Evolutionary conservation across 208 protist species (phyloP).

Genomic region (Crithidia brevicula): DNA sequence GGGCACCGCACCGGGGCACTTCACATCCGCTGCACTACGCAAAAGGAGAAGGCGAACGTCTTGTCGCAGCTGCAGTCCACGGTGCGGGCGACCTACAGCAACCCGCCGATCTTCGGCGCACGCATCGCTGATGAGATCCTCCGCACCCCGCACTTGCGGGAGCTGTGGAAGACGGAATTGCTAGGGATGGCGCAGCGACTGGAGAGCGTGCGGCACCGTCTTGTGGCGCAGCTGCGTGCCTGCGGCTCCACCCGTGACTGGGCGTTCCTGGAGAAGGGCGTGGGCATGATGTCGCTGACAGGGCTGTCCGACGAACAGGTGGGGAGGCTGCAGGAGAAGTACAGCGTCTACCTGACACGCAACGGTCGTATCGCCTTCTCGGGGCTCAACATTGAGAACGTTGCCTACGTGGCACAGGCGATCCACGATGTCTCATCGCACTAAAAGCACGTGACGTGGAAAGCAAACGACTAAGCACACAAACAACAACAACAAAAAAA

Average conservation of each 20-base stretch:
- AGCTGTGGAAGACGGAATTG: constrained; percentile 89
- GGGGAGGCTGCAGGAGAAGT: constrained; percentile 39
- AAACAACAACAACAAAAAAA: no score
- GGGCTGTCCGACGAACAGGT: constrained; percentile 90
- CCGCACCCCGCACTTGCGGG: constrained; percentile 61
- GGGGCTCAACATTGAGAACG: constrained; percentile 68
- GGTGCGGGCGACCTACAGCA: constrained; percentile 96
- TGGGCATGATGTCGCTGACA: constrained; percentile 97
- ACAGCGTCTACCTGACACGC: constrained; percentile 80
- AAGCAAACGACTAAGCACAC: no score
- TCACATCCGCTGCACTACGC: constrained; percentile 69
- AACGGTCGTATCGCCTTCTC: constrained; percentile 82
- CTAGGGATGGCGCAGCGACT: constrained; percentile 87
- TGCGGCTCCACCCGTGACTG: constrained; percentile 79
- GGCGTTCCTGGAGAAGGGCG: constrained; percentile 93
- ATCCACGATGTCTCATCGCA: constrained; percentile 67
- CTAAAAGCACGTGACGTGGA: background rate
- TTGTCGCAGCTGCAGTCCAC: constrained; percentile 93
- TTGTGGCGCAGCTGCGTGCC: constrained; percentile 66
- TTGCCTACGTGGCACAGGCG: constrained; percentile 73
- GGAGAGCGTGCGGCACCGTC: constrained; percentile 51
- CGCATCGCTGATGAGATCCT: constrained; percentile 92
- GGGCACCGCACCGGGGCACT: constrained; percentile 95
- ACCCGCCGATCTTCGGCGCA: constrained; percentile 95
- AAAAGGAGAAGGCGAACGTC: constrained; percentile 71